Evolutionary conservation across 2,329 filamentous ascomycete species (phyloP).

Genomic region (Epichloe aotearoae): DNA sequence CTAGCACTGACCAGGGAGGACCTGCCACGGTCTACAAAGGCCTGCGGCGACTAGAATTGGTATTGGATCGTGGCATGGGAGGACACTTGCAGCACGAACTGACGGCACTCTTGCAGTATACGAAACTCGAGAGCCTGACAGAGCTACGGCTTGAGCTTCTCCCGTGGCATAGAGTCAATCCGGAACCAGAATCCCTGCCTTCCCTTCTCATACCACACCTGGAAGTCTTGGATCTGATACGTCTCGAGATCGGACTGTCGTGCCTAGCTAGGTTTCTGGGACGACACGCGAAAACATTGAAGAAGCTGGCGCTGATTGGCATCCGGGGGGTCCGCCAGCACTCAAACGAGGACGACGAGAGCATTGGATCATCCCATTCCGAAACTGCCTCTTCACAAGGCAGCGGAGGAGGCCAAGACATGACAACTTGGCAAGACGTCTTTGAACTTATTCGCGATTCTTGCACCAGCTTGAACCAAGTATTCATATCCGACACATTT

Average conservation of each 20-base stretch:
- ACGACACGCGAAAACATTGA: background rate
- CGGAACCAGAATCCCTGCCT: background rate
- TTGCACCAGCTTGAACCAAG: background rate
- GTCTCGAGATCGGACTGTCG: background rate
- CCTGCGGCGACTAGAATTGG: background rate
- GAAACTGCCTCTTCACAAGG: background rate
- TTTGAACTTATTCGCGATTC: background rate
- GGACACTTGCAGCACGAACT: background rate
- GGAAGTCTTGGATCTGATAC: background rate
- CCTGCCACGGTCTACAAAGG: background rate
- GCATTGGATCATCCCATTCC: background rate
- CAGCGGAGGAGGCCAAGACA: background rate
- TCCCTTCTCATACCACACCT: background rate
- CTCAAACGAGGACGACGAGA: background rate
- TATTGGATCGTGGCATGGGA: background rate
- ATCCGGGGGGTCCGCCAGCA: background rate
- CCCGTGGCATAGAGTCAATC: background rate
- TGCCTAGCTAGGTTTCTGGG: background rate
- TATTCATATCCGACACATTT: background rate
- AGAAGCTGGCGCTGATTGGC: background rate
- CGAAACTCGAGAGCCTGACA: background rate
- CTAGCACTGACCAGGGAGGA: background rate
- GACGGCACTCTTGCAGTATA: background rate
- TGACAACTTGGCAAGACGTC: background rate
- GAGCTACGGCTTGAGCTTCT: constrained; percentile 10